Evolutionary conservation across 768 basidiomycete species (phyloP), one percentile per base, ranked within the genome.

Genomic region (Amanita muscaria): DNA sequence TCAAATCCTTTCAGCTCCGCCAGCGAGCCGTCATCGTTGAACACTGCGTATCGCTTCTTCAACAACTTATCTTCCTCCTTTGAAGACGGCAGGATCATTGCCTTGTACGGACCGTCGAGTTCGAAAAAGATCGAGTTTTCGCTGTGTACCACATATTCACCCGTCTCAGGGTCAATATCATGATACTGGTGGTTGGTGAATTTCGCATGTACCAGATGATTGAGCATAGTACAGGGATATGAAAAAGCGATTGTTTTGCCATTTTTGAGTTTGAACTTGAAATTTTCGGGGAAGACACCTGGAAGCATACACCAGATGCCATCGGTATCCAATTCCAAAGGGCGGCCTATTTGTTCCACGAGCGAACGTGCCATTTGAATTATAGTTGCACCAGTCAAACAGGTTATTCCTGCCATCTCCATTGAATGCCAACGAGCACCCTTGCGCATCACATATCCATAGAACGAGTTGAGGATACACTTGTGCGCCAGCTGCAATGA

Each of bases 221-320:
- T 99, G 49, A 99, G 79, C 94, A 99, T 99, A 4, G 93, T 98
- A 64, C 96, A 98, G 0, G 96, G 96, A 58, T 98, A 99, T 15
- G 93, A 97, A 55, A 99, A 82, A 5, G 72, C 69, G 51, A 97
- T 80, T 5, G 82, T 67, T 69, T 97, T 97, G 47, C 96, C 94
- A 54, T 76, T 83, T 35, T 70, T 68, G 48, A 97, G 73, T 58
- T 92, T 82, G 74, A 98, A 97, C 61, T 82, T 83, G 80, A 97
- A 98, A 64, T 96, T 89, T 65, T 98, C 96, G 2, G 96, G 96
- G 63, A 99, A 99, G 10, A 91, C 79, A 3, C 89, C 91, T 3
- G 96, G 96, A 18, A 98, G 80, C 96, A 99, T 99, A 65, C 96
- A 99, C 96, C 96, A 98, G 52, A 99, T 99, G 51, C 96, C 94